These are phyloP conservation scores for Pseudonitzschia delicatissima DNA, from an alignment of 108 stramenopile genomes.

Conservation along the genomic window DNA sequence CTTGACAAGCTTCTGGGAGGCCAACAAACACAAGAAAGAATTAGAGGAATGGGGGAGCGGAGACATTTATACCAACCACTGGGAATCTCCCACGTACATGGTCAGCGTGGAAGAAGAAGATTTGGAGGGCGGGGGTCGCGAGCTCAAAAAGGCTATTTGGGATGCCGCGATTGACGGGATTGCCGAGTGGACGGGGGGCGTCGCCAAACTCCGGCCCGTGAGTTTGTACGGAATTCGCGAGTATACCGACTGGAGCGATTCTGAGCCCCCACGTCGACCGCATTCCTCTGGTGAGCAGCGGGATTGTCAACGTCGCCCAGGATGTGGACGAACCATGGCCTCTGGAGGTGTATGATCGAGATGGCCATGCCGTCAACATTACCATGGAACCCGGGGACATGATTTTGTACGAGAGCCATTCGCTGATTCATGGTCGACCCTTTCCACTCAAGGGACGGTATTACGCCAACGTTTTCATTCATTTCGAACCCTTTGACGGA, in stretches of 20 bases:
- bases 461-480: slow-evolving; percentile 79
- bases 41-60: slow-evolving; percentile 45
- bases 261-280: slow-evolving; percentile 92
- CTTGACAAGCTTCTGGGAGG: slow-evolving; percentile 61
- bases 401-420: slow-evolving; percentile 78
- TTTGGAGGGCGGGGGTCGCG: slow-evolving; percentile 64
- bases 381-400: slow-evolving; percentile 92
- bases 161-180: slow-evolving; percentile 71
- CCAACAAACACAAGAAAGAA: slow-evolving; percentile 35
- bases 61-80: slow-evolving; percentile 79
- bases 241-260: slow-evolving; percentile 80
- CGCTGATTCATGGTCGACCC: slow-evolving; percentile 76
- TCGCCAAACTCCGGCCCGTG: slow-evolving; percentile 71
- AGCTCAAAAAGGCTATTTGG: slow-evolving; percentile 73
- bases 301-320: slow-evolving; percentile 90
- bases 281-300: slow-evolving; percentile 81
- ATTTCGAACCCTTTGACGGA: slow-evolving; percentile 77
- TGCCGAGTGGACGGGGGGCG: slow-evolving; percentile 85
- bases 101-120: slow-evolving; percentile 66
- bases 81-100: slow-evolving; percentile 74
- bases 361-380: slow-evolving; percentile 84
- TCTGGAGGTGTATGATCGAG: slow-evolving; percentile 79
- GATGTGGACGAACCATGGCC: slow-evolving; percentile 93
- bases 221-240: slow-evolving; percentile 89
- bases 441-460: slow-evolving; percentile 79